phyloP scores from a whole-genome alignment of 345 rosid species.

The Eucalyptus polybractea region DNA sequence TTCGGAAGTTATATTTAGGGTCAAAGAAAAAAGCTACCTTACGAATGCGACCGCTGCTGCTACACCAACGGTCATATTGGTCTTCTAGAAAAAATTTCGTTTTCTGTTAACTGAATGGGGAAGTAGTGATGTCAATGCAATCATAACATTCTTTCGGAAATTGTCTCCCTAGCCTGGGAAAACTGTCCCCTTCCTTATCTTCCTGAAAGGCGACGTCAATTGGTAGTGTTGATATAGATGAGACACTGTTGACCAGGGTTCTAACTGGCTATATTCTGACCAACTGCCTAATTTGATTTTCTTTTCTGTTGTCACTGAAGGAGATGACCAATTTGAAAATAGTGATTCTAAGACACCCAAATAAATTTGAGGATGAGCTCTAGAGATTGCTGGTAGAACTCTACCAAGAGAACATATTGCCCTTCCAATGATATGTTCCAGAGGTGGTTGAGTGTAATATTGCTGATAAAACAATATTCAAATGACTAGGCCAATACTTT shows the following conservation, averaged over 20 bases:
- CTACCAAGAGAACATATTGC: not conserved
- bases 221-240: not conserved
- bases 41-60: not conserved
- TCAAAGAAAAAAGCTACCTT: not conserved
- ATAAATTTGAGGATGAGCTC: not conserved
- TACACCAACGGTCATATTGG: not conserved
- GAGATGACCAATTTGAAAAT: not conserved
- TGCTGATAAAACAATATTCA: not conserved
- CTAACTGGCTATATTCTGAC: not conserved
- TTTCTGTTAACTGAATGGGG: not conserved
- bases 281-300: not conserved
- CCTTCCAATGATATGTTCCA: not conserved
- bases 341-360: not conserved
- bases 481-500: not conserved
- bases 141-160: not conserved
- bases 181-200: not conserved
- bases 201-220: not conserved
- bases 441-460: not conserved
- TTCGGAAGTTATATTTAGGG: not conserved
- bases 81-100: not conserved
- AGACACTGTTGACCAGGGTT: not conserved
- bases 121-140: not conserved
- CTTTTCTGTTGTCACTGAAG: not conserved
- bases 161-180: not conserved
- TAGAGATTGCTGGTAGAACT: not conserved